Base-by-base conservation (phyloP, 345 rosid genomes). In the Psidium friedrichsthalianum region DNA sequence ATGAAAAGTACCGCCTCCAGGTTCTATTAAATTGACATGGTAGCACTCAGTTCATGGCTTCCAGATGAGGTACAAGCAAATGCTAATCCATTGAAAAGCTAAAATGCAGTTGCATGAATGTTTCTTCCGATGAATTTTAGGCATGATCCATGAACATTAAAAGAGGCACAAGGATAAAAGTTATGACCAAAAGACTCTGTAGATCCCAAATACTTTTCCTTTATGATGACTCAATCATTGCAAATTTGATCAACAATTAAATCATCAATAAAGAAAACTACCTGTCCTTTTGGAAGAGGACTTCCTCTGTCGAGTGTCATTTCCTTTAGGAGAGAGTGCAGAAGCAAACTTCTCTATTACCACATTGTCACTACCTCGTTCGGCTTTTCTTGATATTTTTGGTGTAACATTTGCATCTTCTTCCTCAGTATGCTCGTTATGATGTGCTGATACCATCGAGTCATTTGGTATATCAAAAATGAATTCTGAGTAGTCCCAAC, bases 211-310 rank as follows among this genome's bases (percentile, higher is more conserved):
- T 22, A 25, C 21, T 24, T 24, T 81, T 81, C 24, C 83, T 24
- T 22, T 81, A 47, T 24, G 55, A 49, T 18, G 3, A n/a, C 36
- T n/a, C 32, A 27, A 44, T 24, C 53, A 49, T 81, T 20, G 8
- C 42, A 81, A 81, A 81, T 13, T 47, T 1, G 0, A 82, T 51
- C 14, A 15, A 49, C 10, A 29, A 54, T 32, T 53, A 8, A 7
- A 69, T 36, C 25, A 69, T 69, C 78, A 36, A 11, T 29, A 76
- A 74, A 32, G 11, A 49, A 11, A 85, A 29, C 18, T 86, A 91
- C 93, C 94, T 93, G 87, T 88, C 47, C 36, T 83, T 74, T 83
- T 83, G 84, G 92, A 69, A 83, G 90, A 90, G 27, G 84, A 56
- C 32, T 56, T 55, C 74, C 22, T 64, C 25, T 83, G 83, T 76